phyloP scores from a whole-genome alignment of 345 rosid species.

The Moringa oleifera region DNA sequence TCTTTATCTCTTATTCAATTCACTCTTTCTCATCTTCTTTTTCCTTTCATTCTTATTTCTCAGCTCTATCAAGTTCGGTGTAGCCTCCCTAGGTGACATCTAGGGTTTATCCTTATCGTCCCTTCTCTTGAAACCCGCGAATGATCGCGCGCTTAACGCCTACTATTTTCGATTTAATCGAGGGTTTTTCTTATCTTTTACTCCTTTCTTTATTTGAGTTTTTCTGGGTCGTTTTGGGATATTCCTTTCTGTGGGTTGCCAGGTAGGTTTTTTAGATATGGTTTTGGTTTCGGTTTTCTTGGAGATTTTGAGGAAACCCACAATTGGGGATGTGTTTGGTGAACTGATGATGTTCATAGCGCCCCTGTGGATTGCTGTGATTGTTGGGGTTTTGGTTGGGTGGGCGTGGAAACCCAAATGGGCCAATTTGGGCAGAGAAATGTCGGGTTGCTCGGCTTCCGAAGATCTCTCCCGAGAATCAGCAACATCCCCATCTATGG shows the following conservation, averaged over 20 bases:
- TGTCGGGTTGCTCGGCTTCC: conserved; percentile 24
- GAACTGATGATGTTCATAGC: conserved; percentile 48
- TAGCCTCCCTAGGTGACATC: not conserved
- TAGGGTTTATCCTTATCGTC: no score
- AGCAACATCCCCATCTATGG: conserved; percentile 5
- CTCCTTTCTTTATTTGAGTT: not conserved
- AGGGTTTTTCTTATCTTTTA: conserved; percentile 32
- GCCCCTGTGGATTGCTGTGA: conserved; percentile 85
- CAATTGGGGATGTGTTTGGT: conserved; percentile 34
- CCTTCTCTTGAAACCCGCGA: conserved; percentile 30
- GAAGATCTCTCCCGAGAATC: conserved; percentile 11
- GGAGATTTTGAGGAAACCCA: conserved; percentile 46
- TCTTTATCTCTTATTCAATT: conserved; percentile 5
- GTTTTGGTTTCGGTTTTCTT: conserved; percentile 40
- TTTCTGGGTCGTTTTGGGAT: conserved; percentile 15
- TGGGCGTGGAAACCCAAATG: conserved; percentile 97
- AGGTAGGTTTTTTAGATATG: conserved; percentile 27
- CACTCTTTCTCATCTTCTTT: conserved; percentile 5
- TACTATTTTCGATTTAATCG: conserved; percentile 33
- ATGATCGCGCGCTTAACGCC: conserved; percentile 33
- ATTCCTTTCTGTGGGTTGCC: no score
- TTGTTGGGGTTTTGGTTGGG: conserved; percentile 78
- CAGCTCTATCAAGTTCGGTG: no score
- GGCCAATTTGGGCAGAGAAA: conserved; percentile 53
- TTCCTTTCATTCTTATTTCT: not conserved